phyloP scores from a whole-genome alignment of 1,284 basidiomycete species.

The Naganishia albida region DNA sequence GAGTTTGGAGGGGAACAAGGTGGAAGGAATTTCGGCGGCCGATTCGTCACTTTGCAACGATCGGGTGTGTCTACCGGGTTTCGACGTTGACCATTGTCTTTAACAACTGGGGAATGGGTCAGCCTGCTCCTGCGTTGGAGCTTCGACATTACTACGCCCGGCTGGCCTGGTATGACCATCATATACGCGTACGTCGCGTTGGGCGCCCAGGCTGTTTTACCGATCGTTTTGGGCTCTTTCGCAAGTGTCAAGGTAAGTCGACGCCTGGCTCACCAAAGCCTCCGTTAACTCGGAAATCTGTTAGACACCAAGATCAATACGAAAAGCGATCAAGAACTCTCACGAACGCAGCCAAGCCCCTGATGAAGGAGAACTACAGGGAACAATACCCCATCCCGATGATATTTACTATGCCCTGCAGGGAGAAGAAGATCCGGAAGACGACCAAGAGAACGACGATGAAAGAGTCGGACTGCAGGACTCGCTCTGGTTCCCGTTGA shows the following conservation, averaged over 20 bases:
- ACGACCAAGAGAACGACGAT: slow-evolving; percentile 44
- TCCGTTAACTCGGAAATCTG: not conserved
- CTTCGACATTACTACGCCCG: not conserved
- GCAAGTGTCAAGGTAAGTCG: slow-evolving; percentile 50
- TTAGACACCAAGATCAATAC: slow-evolving; percentile 44
- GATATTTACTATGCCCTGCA: slow-evolving; percentile 12
- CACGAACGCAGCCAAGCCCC: slow-evolving; percentile 28
- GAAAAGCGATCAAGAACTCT: slow-evolving; percentile 31
- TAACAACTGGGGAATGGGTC: not conserved
- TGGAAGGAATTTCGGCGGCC: slow-evolving; percentile 10
- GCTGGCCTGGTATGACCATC: slow-evolving; percentile 21
- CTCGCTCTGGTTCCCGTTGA: slow-evolving; percentile 48
- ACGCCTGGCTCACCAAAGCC: no score
- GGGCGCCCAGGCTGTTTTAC: slow-evolving; percentile 48
- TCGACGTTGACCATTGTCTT: not conserved
- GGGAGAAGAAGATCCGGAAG: slow-evolving; percentile 41
- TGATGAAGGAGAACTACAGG: slow-evolving; percentile 29
- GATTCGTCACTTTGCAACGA: not conserved
- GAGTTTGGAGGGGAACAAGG: not conserved
- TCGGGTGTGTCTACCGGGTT: not conserved
- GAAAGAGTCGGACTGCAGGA: slow-evolving; percentile 50
- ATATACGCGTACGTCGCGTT: slow-evolving; percentile 43
- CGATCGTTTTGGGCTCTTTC: slow-evolving; percentile 52
- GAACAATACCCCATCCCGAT: slow-evolving; percentile 18
- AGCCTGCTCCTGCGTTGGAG: not conserved